Percentiles rank a stretch among this genome's conserved stretches.
These are phyloP conservation scores for Talaromyces atroroseus DNA, from an alignment of 2,329 filamentous ascomycete species.

Conservation along the genomic window DNA sequence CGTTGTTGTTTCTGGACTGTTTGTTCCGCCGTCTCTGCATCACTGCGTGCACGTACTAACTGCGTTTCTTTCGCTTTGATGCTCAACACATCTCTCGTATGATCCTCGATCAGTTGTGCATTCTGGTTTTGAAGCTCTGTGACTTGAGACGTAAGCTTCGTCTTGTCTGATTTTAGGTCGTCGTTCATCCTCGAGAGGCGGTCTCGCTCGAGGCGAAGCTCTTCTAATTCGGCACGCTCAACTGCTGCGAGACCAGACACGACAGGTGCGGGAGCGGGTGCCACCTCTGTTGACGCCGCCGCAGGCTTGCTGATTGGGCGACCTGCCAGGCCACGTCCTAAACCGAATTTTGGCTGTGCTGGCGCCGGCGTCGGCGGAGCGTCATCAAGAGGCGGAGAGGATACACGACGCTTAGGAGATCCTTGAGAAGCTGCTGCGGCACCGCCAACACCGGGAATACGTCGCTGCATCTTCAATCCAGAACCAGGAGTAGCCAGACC, in stretches of 20 bases:
- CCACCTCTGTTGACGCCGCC: slow-evolving; percentile 40
- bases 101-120: slow-evolving; percentile 91
- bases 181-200: slow-evolving; percentile 68
- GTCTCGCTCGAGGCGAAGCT: slow-evolving; percentile 78
- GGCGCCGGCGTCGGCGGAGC: slow-evolving; percentile 27
- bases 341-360: slow-evolving; percentile 52
- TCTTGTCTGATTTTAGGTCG: slow-evolving; percentile 74
- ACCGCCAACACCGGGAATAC: slow-evolving; percentile 36
- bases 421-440: slow-evolving; percentile 18
- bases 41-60: slow-evolving; percentile 81
- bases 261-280: slow-evolving; percentile 37
- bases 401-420: slow-evolving; percentile 40
- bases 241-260: slow-evolving; percentile 64
- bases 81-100: slow-evolving; percentile 88
- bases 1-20: slow-evolving; percentile 76
- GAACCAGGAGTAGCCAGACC: slow-evolving; percentile 38
- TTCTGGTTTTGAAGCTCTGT: slow-evolving; percentile 96
- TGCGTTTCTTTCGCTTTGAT: slow-evolving; percentile 99
- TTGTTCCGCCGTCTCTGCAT: slow-evolving; percentile 82
- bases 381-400: slow-evolving; percentile 44
- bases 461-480: slow-evolving; percentile 41
- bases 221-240: slow-evolving; percentile 90
- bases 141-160: slow-evolving; percentile 77
- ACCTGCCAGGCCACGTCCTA: slow-evolving; percentile 73
- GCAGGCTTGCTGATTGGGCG: slow-evolving; percentile 69